Conservation (phyloP, 495 filamentous ascomycete genomes). For the Mycothermus thermophilus region DNA sequence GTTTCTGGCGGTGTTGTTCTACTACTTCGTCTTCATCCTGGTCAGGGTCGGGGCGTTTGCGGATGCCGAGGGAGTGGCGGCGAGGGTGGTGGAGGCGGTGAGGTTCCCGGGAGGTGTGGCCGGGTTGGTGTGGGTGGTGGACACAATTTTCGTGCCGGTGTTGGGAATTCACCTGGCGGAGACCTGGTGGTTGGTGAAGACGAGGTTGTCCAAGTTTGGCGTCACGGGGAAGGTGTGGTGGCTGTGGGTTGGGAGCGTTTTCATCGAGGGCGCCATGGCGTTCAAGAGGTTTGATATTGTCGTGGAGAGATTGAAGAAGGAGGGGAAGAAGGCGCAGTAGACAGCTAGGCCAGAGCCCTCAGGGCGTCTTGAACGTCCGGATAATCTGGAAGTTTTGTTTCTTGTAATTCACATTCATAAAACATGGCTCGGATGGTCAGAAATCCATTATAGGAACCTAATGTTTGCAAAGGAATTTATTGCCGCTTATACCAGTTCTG, state of each 20-base stretch:
- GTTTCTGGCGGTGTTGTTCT: slow-evolving; percentile 10
- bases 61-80: slow-evolving; percentile 7
- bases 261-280: slow-evolving; percentile 26
- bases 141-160: slow-evolving; percentile 21
- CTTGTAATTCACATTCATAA: no score
- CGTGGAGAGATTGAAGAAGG: slow-evolving; percentile 12
- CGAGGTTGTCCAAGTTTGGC: slow-evolving; percentile 17
- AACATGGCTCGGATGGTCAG: no score
- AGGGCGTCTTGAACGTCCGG: no score
- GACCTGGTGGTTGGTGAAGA: slow-evolving; percentile 23
- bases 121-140: slow-evolving; percentile 26
- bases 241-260: slow-evolving; percentile 23
- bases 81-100: slow-evolving; percentile 7
- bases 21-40: slow-evolving; percentile 15
- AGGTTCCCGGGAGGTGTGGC: slow-evolving; percentile 17
- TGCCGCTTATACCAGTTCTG: no score
- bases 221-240: slow-evolving; percentile 29
- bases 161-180: slow-evolving; percentile 26
- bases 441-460: no score
- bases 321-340: slow-evolving; percentile 16
- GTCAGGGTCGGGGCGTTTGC: slow-evolving; percentile 4
- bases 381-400: no score
- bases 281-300: slow-evolving; percentile 29
- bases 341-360: no score
- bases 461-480: no score